phyloP scores from a whole-genome alignment of 352 stramenopile species.

The Globisporangium nodosum region DNA sequence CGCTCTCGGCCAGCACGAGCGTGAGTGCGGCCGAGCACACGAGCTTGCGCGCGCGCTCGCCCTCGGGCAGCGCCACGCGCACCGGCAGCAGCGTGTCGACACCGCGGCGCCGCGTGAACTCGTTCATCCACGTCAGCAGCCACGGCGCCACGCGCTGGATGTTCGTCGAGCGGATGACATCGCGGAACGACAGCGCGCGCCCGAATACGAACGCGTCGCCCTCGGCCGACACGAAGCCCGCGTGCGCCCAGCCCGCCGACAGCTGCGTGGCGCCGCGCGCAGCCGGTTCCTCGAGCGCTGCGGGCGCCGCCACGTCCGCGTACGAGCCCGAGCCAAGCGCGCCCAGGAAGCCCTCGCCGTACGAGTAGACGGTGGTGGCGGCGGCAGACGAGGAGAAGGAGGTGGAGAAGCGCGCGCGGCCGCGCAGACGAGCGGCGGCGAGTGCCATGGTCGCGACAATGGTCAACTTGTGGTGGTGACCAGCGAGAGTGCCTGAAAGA shows the following conservation, averaged over 20 bases:
- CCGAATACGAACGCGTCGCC: conserved; percentile 72
- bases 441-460: not conserved
- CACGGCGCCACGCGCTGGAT: conserved; percentile 75
- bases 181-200: conserved; percentile 77
- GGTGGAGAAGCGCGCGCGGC: not conserved
- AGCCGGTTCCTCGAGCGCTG: conserved; percentile 33
- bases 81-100: conserved; percentile 62
- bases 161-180: conserved; percentile 81
- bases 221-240: conserved; percentile 62
- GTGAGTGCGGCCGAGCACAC: conserved; percentile 82
- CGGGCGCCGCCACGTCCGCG: conserved; percentile 40
- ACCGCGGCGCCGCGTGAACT: conserved; percentile 49
- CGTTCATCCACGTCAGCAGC: conserved; percentile 67
- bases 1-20: conserved; percentile 66
- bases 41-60: conserved; percentile 64
- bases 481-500: not conserved
- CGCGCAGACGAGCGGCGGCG: not conserved
- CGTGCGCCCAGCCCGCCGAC: conserved; percentile 75
- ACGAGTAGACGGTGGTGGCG: conserved; percentile 55
- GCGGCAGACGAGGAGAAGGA: not conserved
- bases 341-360: conserved; percentile 73
- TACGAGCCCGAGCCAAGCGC: conserved; percentile 67
- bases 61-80: conserved; percentile 51
- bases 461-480: not conserved
- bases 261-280: conserved; percentile 49